Evolutionary conservation across 202 grass and related monocot genomes (phyloP).

Genomic region (Bolboschoenoplectus hybrid): DNA sequence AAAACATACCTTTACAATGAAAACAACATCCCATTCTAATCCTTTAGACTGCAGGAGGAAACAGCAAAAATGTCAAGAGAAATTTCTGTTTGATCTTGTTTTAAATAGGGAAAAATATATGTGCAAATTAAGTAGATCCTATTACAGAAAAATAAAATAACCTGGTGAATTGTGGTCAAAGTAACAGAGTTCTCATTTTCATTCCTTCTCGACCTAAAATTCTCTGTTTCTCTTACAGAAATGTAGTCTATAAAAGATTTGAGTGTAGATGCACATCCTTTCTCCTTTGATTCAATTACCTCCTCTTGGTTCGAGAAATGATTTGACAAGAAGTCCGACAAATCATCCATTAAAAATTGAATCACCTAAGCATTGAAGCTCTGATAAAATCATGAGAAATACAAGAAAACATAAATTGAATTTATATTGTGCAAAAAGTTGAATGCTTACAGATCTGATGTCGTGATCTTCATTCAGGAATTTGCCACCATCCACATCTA

Average conservation of each 20-base stretch:
- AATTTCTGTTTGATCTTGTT: neutral
- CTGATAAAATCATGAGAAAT: neutral
- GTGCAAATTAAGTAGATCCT: conserved; percentile 28
- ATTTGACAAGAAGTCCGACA: conserved; percentile 88
- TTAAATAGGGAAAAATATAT: neutral
- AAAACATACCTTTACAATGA: conserved; percentile 86
- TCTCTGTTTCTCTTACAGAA: conserved; percentile 84
- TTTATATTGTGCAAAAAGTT: neutral
- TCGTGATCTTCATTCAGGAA: conserved; percentile 97
- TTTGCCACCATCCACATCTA: conserved; percentile 80
- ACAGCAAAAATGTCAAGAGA: conserved; percentile 11
- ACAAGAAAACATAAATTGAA: conserved; percentile 18
- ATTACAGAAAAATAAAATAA: conserved; percentile 44
- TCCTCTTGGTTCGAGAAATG: conserved; percentile 69
- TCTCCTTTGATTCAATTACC: conserved; percentile 52
- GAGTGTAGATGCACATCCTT: conserved; percentile 68
- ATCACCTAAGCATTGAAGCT: conserved; percentile 60
- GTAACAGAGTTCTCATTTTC: conserved; percentile 92
- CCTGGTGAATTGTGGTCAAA: conserved; percentile 98
- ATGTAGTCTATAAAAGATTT: conserved; percentile 85
- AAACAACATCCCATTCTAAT: conserved; percentile 97
- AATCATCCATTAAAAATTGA: conserved; percentile 98
- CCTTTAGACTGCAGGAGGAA: conserved; percentile 89
- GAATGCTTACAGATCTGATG: conserved; percentile 78
- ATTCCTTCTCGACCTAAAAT: conserved; percentile 69